Evolutionary conservation across 2,329 filamentous ascomycete genomes (phyloP).

Genomic region (Setomelanomma holmii): DNA sequence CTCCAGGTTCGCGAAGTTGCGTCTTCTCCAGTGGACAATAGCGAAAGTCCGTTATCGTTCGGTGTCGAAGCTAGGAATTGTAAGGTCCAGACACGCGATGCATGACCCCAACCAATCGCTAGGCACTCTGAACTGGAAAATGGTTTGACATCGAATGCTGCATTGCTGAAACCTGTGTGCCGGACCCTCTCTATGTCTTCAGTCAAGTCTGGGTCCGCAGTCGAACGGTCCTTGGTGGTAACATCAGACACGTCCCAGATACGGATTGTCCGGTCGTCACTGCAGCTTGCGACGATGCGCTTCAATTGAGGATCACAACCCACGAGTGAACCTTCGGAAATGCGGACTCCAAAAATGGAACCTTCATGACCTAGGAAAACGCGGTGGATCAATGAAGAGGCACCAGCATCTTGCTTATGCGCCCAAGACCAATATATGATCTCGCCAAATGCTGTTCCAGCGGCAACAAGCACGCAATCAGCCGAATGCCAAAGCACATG

Average conservation of each 20-base stretch:
- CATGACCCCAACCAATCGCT: slow-evolving; percentile 82
- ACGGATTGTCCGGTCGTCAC: slow-evolving; percentile 88
- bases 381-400: slow-evolving; percentile 56
- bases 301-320: slow-evolving; percentile 48
- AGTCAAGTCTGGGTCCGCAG: slow-evolving; percentile 30
- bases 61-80: slow-evolving; percentile 62
- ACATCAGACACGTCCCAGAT: slow-evolving; percentile 80
- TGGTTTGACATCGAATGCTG: slow-evolving; percentile 28
- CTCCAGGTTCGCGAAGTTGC: slow-evolving; percentile 77
- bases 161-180: slow-evolving; percentile 56
- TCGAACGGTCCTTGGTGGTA: slow-evolving; percentile 5
- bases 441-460: slow-evolving; percentile 93
- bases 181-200: slow-evolving; percentile 33
- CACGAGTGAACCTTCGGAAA: slow-evolving; percentile 61
- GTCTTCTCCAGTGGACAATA: slow-evolving; percentile 88
- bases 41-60: slow-evolving; percentile 47
- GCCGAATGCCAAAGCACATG: slow-evolving; percentile 69
- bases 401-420: slow-evolving; percentile 29
- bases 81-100: slow-evolving; percentile 88
- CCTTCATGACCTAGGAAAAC: slow-evolving; percentile 79
- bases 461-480: slow-evolving; percentile 74
- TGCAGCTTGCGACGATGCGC: slow-evolving; percentile 86
- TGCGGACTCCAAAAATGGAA: slow-evolving; percentile 87
- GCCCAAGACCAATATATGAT: slow-evolving; percentile 85
- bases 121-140: slow-evolving; percentile 53